phyloP scores from a whole-genome alignment of 192 early-diverging fungal genomes.

The Podila epicladia region DNA sequence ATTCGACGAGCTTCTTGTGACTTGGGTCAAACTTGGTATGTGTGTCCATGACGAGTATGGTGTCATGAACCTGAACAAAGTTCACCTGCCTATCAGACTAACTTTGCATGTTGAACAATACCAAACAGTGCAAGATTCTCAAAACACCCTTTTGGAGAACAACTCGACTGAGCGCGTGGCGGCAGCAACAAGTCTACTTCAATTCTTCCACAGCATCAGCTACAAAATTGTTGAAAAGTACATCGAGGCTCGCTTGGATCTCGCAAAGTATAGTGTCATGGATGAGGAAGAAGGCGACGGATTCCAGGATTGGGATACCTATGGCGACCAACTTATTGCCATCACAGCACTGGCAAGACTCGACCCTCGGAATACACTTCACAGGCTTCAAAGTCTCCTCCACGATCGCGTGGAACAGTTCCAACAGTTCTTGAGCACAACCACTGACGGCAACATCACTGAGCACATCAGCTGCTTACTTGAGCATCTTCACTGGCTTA shows the following conservation, averaged over 20 bases:
- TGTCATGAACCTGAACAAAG: too few species aligned
- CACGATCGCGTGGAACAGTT: conserved; percentile 60
- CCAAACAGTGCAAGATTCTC: conserved; percentile 34
- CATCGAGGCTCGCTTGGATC: conserved; percentile 67
- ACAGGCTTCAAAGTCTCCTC: conserved; percentile 59
- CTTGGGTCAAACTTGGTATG: conserved; percentile 70
- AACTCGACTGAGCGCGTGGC: conserved; percentile 30
- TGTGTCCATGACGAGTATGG: background rate
- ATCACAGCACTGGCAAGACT: conserved; percentile 72
- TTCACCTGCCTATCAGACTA: too few species aligned
- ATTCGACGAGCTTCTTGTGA: conserved; percentile 67
- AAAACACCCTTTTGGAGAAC: conserved; percentile 38
- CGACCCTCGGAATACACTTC: conserved; percentile 59
- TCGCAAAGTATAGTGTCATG: conserved; percentile 56
- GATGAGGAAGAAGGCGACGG: conserved; percentile 66
- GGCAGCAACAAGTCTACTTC: conserved; percentile 48
- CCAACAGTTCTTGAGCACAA: conserved; percentile 55
- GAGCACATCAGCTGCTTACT: conserved; percentile 54
- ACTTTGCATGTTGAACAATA: background rate
- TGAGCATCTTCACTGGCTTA: conserved; percentile 81
- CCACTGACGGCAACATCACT: conserved; percentile 39
- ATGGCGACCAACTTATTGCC: conserved; percentile 76
- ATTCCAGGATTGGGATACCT: conserved; percentile 74
- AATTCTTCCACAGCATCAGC: conserved; percentile 61
- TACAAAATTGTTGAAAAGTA: conserved; percentile 68